A percentile compares a stretch with the other conserved stretches of the same genome.
phyloP scores from a whole-genome alignment of 2,329 filamentous ascomycete species.

The Dactylellina parvicollis region DNA sequence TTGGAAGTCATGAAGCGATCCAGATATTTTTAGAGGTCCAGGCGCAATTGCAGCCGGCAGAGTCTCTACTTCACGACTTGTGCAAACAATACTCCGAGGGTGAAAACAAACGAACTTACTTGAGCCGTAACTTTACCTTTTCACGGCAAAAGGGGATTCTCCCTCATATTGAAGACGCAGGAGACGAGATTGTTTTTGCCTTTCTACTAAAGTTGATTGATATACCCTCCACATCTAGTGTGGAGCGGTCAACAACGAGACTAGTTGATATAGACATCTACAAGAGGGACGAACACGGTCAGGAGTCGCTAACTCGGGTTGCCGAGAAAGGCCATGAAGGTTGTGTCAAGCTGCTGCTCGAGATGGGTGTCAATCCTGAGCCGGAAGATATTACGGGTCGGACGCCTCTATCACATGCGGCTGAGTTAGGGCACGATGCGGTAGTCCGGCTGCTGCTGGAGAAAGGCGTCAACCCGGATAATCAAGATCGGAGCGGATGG shows the following conservation, averaged over 20 bases:
- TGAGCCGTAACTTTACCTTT: conserved; percentile 21
- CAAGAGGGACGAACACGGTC: neutral
- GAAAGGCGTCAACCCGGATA: neutral
- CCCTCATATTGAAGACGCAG: neutral
- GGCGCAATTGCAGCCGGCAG: neutral
- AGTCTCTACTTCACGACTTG: neutral
- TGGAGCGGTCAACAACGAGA: too few relatives aligned
- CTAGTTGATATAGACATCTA: conserved; percentile 3
- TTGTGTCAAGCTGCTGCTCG: neutral
- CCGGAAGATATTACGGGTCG: neutral
- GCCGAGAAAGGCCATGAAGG: neutral
- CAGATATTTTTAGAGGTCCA: conserved; percentile 55
- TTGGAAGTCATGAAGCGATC: conserved; percentile 58
- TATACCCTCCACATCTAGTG: too few relatives aligned
- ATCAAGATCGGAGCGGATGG: neutral
- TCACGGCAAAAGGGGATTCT: neutral
- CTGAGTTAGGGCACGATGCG: neutral
- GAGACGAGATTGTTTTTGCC: neutral
- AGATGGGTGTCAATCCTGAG: neutral
- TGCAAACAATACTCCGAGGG: conserved; percentile 8
- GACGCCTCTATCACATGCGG: conserved; percentile 2
- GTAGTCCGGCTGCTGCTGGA: neutral
- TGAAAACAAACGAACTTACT: neutral
- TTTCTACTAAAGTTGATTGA: conserved; percentile 8
- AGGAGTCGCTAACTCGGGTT: neutral